Evolutionary conservation across 805 yeast species (phyloP).

Genomic region (Wickerhamiella shivajii): DNA sequence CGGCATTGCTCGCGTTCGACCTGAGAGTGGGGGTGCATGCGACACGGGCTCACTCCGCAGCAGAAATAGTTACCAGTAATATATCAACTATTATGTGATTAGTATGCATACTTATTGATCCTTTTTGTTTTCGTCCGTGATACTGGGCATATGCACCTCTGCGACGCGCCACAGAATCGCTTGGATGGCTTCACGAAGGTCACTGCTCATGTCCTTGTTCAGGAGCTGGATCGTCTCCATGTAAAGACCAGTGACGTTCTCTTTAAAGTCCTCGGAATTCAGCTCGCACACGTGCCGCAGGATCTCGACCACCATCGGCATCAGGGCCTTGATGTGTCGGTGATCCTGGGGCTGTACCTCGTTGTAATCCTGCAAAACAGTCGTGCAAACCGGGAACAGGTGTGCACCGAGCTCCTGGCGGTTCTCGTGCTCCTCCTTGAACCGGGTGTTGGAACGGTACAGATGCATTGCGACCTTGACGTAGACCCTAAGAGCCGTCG

Average conservation of each 20-base stretch:
- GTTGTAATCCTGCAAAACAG: slow-evolving; percentile 55
- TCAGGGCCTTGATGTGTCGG: slow-evolving; percentile 71
- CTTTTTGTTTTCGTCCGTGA: too few relatives aligned
- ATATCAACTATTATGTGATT: too few relatives aligned
- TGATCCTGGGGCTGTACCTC: slow-evolving; percentile 54
- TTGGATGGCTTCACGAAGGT: slow-evolving; percentile 25
- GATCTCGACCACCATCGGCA: slow-evolving; percentile 83
- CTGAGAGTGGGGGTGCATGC: too few relatives aligned
- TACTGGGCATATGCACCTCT: slow-evolving; percentile 29
- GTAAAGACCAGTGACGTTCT: slow-evolving; percentile 14
- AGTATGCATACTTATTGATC: too few relatives aligned
- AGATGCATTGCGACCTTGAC: slow-evolving; percentile 67
- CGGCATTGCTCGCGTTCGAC: too few relatives aligned
- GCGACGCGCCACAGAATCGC: slow-evolving; percentile 33
- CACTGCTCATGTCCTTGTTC: slow-evolving; percentile 24
- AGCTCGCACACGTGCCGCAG: slow-evolving; percentile 68
- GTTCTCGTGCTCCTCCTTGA: slow-evolving; percentile 33
- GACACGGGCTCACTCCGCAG: too few relatives aligned
- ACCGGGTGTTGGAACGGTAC: slow-evolving; percentile 44
- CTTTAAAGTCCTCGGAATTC: slow-evolving; percentile 52
- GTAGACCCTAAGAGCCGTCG: slow-evolving; percentile 76
- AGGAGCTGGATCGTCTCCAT: slow-evolving; percentile 21
- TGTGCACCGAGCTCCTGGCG: slow-evolving; percentile 39
- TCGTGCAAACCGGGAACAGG: slow-evolving; percentile 52
- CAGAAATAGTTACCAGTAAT: too few relatives aligned